Conservation (phyloP, 352 stramenopile genomes). For the Phytopythium boreale region DNA sequence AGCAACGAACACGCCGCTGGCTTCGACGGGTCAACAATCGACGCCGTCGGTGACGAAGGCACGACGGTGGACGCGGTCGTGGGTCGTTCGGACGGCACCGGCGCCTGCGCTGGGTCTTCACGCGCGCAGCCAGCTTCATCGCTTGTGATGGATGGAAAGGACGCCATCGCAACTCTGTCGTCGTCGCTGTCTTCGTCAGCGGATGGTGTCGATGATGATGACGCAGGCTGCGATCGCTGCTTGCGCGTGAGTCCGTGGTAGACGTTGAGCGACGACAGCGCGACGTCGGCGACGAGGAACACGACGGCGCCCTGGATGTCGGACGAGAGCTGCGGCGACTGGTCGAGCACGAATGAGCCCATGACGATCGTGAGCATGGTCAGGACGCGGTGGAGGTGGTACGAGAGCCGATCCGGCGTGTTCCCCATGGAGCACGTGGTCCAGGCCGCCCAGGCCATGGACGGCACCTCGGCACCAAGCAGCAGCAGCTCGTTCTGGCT, state of each 20-base stretch:
- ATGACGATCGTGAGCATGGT: slow-evolving; percentile 30
- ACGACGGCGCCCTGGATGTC: slow-evolving; percentile 25
- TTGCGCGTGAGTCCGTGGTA: slow-evolving; percentile 14
- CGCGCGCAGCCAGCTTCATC: background rate
- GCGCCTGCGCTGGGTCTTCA: background rate
- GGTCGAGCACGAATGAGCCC: slow-evolving; percentile 22
- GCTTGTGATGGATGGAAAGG: background rate
- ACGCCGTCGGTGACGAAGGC: background rate
- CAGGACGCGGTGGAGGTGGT: slow-evolving; percentile 29
- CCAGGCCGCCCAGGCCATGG: slow-evolving; percentile 28
- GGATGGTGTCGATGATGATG: background rate
- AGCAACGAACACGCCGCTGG: slow-evolving; percentile 8
- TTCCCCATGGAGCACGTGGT: slow-evolving; percentile 20
- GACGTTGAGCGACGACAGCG: slow-evolving; percentile 16
- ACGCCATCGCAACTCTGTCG: background rate
- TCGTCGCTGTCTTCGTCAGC: background rate
- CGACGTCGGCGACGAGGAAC: slow-evolving; percentile 26
- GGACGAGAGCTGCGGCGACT: slow-evolving; percentile 15
- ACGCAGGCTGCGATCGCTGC: background rate
- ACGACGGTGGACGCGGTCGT: background rate
- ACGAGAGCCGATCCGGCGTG: slow-evolving; percentile 18
- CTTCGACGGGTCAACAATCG: background rate
- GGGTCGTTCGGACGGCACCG: background rate
- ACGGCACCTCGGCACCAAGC: slow-evolving; percentile 18
- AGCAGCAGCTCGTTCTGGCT: slow-evolving; percentile 27